These are phyloP conservation scores for Phialemonium atrogriseum DNA, from an alignment of 2,329 filamentous ascomycete species.

Conservation along the genomic window DNA sequence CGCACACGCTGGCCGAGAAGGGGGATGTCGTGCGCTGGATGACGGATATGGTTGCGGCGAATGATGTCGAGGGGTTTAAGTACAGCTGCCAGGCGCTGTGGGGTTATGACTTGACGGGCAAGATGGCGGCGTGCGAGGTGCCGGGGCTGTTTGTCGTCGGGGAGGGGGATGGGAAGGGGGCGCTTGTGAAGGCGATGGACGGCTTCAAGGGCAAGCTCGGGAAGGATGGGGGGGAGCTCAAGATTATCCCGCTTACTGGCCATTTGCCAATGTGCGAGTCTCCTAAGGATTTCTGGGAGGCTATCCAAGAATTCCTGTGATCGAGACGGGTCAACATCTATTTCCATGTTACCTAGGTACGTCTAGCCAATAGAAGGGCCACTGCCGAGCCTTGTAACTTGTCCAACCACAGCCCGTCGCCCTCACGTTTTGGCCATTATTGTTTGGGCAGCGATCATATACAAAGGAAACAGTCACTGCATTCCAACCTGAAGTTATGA, in stretches of 20 bases:
- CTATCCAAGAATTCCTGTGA: conserved; percentile 48
- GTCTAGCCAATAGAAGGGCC: too few relatives aligned
- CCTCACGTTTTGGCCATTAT: too few relatives aligned
- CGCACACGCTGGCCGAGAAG: conserved; percentile 34
- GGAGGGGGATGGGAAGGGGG: conserved; percentile 59
- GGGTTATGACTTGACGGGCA: conserved; percentile 57
- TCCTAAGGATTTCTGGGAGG: conserved; percentile 57
- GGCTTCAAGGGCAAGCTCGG: conserved; percentile 57
- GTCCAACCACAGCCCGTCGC: too few relatives aligned
- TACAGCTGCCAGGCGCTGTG: conserved; percentile 63
- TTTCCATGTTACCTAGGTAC: too few relatives aligned
- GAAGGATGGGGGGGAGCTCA: conserved; percentile 45
- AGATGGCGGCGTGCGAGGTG: conserved; percentile 44
- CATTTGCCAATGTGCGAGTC: conserved; percentile 82
- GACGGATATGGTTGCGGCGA: conserved; percentile 59
- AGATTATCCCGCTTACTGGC: conserved; percentile 60
- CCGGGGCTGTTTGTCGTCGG: conserved; percentile 65
- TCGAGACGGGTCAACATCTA: too few relatives aligned
- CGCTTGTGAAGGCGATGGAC: conserved; percentile 72
- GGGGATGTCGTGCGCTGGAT: conserved; percentile 44
- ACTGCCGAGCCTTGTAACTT: too few relatives aligned
- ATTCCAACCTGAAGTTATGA: too few relatives aligned
- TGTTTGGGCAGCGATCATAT: too few relatives aligned
- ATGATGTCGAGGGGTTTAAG: conserved; percentile 62
- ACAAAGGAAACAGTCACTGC: too few relatives aligned